These are phyloP conservation scores for Solanum tarijense DNA, from an alignment of 257 asterid genomes.

Conservation along the genomic window DNA sequence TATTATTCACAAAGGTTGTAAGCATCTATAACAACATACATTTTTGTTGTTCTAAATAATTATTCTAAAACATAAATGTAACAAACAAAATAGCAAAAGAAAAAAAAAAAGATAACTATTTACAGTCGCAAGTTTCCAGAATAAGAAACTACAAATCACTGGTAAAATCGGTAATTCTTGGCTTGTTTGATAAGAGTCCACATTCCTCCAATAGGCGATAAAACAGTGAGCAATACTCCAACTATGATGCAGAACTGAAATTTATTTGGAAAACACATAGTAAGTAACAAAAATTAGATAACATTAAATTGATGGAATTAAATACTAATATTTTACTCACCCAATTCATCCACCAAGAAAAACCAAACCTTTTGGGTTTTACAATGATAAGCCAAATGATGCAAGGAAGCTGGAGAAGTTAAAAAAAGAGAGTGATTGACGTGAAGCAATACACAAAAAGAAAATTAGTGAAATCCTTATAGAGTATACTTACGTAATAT, in stretches of 20 bases:
- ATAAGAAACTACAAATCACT: conserved; percentile 5
- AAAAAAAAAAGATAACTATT: not conserved
- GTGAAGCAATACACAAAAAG: not conserved
- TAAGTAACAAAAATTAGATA: not conserved
- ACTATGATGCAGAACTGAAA: conserved; percentile 35
- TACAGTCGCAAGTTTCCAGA: not conserved
- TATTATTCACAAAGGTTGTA: not conserved
- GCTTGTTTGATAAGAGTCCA: conserved; percentile 55
- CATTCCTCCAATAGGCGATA: conserved; percentile 61
- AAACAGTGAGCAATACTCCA: conserved; percentile 35
- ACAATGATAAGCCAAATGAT: conserved; percentile 21
- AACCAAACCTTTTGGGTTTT: conserved; percentile 19
- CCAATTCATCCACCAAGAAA: conserved; percentile 24
- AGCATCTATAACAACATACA: not conserved
- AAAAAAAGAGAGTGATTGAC: not conserved
- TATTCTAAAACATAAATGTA: not conserved
- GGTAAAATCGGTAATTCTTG: conserved; percentile 34
- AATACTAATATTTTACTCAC: conserved; percentile 1
- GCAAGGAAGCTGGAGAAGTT: conserved; percentile 18
- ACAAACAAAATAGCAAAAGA: not conserved
- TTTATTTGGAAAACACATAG: not conserved
- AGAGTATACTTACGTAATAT: conserved; percentile 40
- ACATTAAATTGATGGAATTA: not conserved
- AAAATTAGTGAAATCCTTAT: too few relatives aligned
- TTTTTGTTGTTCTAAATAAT: not conserved